Evolutionary conservation across 2,329 filamentous ascomycete species (phyloP), one percentile per base, ranked within the genome.

Genomic region (Epichloe glyceriae): DNA sequence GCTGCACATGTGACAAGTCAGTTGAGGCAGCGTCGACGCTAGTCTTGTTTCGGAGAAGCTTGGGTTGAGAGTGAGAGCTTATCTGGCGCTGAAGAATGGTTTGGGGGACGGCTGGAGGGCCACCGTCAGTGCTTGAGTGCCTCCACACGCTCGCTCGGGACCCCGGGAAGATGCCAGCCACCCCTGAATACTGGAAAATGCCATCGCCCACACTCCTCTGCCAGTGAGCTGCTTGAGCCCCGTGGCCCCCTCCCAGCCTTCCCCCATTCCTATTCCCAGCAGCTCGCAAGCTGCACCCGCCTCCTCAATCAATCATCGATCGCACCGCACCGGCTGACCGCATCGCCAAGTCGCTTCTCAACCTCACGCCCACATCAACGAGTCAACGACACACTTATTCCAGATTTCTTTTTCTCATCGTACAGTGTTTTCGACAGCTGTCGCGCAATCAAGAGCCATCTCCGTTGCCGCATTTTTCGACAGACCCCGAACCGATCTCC

Each of bases 181-280:
- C 47, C 39, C 47, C 46, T 38, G 37, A 26, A 14, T 15, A 47
- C 46, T 40, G 26, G 30, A 30, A 30, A 30, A 30, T 30, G 30
- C 26, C 26, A 30, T 30, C 26, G 26, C 17, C 37, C 17, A n/a
- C 37, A 15, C 7, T 39, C 38, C 7, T 39, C 38, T 40, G 38
- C n/a, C n/a, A 26, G 17, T 15, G 22, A 6, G 26, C 38, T 44
- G 40, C 33, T 35, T 19, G 7, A 15, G 20, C 37, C 30, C 47
- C 47, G 30, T 30, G 26, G 35, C 22, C 37, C 48, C 39, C n/a
- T 47, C 41, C 46, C 46, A 48, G 35, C 46, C 50, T 49, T 48
- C 15, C 19, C 15, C 49, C 47, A 34, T 40, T 17, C 22, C 43
- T 19, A 26, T 42, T 43, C 43, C 14, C 35, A 26, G 30, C 38